These are phyloP conservation scores for Amphichorda felina DNA, from an alignment of 2,329 filamentous ascomycete genomes.

Conservation along the genomic window DNA sequence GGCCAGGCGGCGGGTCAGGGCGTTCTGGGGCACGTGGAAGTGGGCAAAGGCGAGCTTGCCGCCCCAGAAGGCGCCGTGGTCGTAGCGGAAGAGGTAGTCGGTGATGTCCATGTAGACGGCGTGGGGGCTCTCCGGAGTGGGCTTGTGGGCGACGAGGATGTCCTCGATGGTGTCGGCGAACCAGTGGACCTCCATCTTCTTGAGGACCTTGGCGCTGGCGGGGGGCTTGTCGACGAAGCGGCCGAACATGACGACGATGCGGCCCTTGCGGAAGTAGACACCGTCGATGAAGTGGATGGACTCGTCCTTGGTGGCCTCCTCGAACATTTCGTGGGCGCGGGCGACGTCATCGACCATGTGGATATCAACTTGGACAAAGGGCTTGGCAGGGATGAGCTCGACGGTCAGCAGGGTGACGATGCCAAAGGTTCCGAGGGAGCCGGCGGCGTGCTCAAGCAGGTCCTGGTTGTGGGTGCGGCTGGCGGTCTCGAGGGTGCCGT, in stretches of 20 bases:
- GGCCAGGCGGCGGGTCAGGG: slow-evolving; percentile 33
- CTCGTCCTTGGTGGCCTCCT: slow-evolving; percentile 13
- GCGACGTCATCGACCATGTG: slow-evolving; percentile 19
- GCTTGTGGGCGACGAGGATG: slow-evolving; percentile 11
- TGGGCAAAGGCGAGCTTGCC: slow-evolving; percentile 36
- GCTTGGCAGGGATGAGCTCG: slow-evolving; percentile 32
- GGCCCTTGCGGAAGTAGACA: slow-evolving; percentile 34
- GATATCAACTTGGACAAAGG: slow-evolving; percentile 37
- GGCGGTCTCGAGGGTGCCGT: slow-evolving; percentile 34
- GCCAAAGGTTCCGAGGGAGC: slow-evolving; percentile 42
- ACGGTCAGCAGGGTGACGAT: slow-evolving; percentile 42
- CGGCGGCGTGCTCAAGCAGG: slow-evolving; percentile 39
- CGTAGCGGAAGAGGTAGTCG: slow-evolving; percentile 46
- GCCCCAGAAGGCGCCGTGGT: slow-evolving; percentile 44
- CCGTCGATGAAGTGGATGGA: slow-evolving; percentile 43
- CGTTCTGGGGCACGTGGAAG: slow-evolving; percentile 38
- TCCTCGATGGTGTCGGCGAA: slow-evolving; percentile 15
- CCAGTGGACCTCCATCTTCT: slow-evolving; percentile 18
- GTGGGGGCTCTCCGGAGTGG: slow-evolving; percentile 9
- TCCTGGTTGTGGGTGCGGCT: slow-evolving; percentile 32
- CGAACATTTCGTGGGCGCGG: slow-evolving; percentile 21
- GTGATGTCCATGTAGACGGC: slow-evolving; percentile 26
- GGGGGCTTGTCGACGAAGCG: slow-evolving; percentile 25
- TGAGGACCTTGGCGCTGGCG: slow-evolving; percentile 30
- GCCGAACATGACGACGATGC: slow-evolving; percentile 38